phyloP scores from a whole-genome alignment of 2,329 filamentous ascomycete genomes.

The Aspergillus intermedius region DNA sequence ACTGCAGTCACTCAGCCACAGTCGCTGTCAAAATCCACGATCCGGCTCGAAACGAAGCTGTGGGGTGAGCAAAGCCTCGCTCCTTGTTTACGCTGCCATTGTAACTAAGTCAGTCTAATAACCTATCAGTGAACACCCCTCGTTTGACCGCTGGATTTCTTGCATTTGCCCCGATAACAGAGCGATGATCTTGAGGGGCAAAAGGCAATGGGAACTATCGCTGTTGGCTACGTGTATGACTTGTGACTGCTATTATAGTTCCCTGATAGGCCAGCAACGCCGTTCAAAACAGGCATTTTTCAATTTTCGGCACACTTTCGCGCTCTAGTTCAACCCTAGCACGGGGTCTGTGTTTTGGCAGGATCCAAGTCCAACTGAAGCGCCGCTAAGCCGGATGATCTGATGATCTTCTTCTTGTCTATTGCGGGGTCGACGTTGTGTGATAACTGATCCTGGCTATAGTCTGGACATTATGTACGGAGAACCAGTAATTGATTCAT shows the following conservation, averaged over 20 bases:
- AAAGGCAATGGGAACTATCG: not conserved
- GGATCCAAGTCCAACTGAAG: not conserved
- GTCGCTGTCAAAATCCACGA: too few species aligned
- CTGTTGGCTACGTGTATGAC: not conserved
- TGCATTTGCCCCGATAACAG: not conserved
- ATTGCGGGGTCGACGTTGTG: slow-evolving; percentile 11
- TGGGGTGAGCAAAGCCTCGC: too few species aligned
- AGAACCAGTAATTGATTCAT: too few species aligned
- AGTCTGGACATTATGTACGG: too few species aligned
- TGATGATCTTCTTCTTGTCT: slow-evolving; percentile 9
- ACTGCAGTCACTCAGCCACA: too few species aligned
- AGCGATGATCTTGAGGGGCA: not conserved
- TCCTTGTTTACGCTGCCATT: too few species aligned
- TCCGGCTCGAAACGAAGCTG: too few species aligned
- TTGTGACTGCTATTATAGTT: not conserved
- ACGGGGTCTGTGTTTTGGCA: too few species aligned
- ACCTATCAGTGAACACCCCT: not conserved
- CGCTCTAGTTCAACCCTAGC: not conserved
- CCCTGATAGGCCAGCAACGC: not conserved
- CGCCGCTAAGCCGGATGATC: slow-evolving; percentile 11
- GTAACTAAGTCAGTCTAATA: too few species aligned
- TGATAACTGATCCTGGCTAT: not conserved
- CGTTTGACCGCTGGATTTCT: not conserved
- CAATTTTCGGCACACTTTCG: too few species aligned
- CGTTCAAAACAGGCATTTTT: not conserved